These are phyloP conservation scores for Sarocladiaceae sp. DNA, from an alignment of 2,329 filamentous ascomycete species.

Conservation along the genomic window DNA sequence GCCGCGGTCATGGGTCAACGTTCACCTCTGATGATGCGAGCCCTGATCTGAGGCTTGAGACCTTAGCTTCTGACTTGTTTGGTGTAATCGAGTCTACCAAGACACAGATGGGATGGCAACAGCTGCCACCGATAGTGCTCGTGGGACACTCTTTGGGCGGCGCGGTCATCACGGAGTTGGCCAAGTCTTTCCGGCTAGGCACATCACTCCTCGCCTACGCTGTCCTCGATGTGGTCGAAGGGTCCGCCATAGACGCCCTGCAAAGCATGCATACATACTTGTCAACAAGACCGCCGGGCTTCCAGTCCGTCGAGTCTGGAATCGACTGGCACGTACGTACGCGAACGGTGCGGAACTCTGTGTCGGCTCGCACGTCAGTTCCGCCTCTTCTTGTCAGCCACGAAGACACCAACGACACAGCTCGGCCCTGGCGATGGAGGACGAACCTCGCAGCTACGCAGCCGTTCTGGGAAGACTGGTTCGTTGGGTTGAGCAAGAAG, in stretches of 20 bases:
- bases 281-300: slow-evolving; percentile 70
- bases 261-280: slow-evolving; percentile 93
- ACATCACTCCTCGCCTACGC: slow-evolving; percentile 72
- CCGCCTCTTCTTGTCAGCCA: slow-evolving; percentile 63
- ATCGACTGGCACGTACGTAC: slow-evolving; percentile 94
- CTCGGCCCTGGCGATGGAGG: slow-evolving; percentile 69
- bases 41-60: slow-evolving; percentile 64
- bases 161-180: slow-evolving; percentile 81
- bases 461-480: slow-evolving; percentile 93
- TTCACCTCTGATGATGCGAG: slow-evolving; percentile 32
- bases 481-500: slow-evolving; percentile 77
- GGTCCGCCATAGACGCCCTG: slow-evolving; percentile 89
- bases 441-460: slow-evolving; percentile 80
- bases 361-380: slow-evolving; percentile 82
- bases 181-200: slow-evolving; percentile 60
- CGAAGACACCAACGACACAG: slow-evolving; percentile 27
- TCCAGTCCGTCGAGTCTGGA: slow-evolving; percentile 68
- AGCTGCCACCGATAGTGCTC: slow-evolving; percentile 68
- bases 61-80: slow-evolving; percentile 66
- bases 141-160: slow-evolving; percentile 92
- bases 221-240: slow-evolving; percentile 92
- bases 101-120: slow-evolving; percentile 62
- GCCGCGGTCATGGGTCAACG: slow-evolving; percentile 77
- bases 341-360: slow-evolving; percentile 74
- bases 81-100: slow-evolving; percentile 63